phyloP scores from a whole-genome alignment of 2,329 filamentous ascomycete genomes.

The Colletotrichum costaricense region DNA sequence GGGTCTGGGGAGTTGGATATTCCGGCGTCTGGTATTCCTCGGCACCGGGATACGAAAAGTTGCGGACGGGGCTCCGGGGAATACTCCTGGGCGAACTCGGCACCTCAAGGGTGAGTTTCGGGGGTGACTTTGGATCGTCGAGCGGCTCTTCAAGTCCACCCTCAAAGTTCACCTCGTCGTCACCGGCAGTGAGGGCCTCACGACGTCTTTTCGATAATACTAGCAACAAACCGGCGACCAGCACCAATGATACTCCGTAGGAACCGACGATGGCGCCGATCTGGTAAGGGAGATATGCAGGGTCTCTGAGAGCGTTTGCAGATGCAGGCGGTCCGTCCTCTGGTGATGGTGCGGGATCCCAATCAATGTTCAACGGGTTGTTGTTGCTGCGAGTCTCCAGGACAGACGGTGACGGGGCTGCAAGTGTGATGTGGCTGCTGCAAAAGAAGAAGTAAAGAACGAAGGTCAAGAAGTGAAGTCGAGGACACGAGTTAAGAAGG shows the following conservation, averaged over 20 bases:
- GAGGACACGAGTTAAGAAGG: constrained; percentile 42
- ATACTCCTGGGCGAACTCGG: constrained; percentile 39
- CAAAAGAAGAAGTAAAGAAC: constrained; percentile 39
- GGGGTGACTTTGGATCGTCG: constrained; percentile 43
- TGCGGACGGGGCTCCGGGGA: constrained; percentile 47
- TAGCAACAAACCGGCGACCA: constrained; percentile 76
- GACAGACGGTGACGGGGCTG: constrained; percentile 43
- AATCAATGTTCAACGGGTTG: constrained; percentile 60
- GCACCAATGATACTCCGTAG: constrained; percentile 81
- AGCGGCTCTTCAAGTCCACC: background rate
- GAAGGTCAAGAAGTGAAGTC: constrained; percentile 36
- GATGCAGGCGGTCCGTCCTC: constrained; percentile 71
- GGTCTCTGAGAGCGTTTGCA: constrained; percentile 63
- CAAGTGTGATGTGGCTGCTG: constrained; percentile 40
- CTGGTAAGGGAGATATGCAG: constrained; percentile 78
- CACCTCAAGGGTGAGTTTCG: constrained; percentile 37
- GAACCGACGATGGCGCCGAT: constrained; percentile 86
- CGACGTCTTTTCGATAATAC: constrained; percentile 68
- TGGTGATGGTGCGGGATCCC: constrained; percentile 67
- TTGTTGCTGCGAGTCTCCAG: constrained; percentile 40
- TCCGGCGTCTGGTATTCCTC: constrained; percentile 47
- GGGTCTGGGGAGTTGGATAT: constrained; percentile 41
- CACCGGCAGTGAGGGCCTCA: constrained; percentile 62
- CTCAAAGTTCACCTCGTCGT: constrained; percentile 59
- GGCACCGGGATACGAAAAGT: constrained; percentile 65